Evolutionary conservation across 768 basidiomycete species (phyloP), one percentile per base, ranked within the genome.

Genomic region (Lentinula lateritia): DNA sequence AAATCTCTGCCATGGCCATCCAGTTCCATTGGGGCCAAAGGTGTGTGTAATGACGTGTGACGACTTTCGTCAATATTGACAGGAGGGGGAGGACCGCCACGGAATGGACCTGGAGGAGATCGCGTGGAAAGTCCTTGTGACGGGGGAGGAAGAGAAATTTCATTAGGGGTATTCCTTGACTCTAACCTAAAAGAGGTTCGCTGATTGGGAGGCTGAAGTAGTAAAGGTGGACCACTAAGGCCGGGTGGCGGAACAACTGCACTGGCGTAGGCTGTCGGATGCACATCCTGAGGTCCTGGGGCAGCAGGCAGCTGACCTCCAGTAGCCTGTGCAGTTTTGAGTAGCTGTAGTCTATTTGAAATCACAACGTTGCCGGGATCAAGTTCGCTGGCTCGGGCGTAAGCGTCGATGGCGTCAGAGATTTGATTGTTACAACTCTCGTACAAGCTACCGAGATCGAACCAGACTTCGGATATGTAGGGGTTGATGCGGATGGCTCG

Each of bases 391-490:
- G 96, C 97, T 39, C 96, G 86, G 10, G 93, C 92, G 69, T 99
- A 99, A 1, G 97, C 97, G 67, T 99, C 96, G 70, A 98, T 98
- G 35, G 97, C 97, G 72, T 99, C 97, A 41, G 90, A 90, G 70
- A 98, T 93, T 74, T 99, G 97, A 70, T 98, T 98, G 77, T 98
- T 98, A 80, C 96, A 99, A 66, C 90, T 92, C 75, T 99, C 97
- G 71, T 99, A 99, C 0, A 99, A 81, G 64, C 89, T 92, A 45
- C 97, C 97, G 42, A 99, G 86, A 76, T 98, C 95, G 73, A 96
- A 98, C 94, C 94, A 95, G 6, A 95, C 93, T 70, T 88, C 97
- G 41, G 82, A 83, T 68, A 99, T 98, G 79, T 96, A 98, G 0
- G 97, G 97, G 72, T 98, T 98, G 76, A 99, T 95, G 64, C 96